A percentile compares a stretch with the other conserved stretches of the same genome.
Evolutionary conservation across 306 rosid species (phyloP).

Genomic region (Rosa chinensis): DNA sequence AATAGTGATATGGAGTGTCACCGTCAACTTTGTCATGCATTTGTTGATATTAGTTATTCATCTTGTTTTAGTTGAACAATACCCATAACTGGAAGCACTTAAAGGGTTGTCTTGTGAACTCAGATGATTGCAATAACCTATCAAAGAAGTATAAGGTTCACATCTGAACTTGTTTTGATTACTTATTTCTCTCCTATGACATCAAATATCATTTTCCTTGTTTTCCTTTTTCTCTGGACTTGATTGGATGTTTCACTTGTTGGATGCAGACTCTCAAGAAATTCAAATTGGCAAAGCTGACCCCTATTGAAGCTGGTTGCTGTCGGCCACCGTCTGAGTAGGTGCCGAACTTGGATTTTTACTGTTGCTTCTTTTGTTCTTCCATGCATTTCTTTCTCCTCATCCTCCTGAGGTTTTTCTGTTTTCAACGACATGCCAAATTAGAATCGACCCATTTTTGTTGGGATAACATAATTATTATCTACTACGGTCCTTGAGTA

Average conservation of each 20-base stretch:
- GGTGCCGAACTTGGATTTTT: constrained; percentile 32
- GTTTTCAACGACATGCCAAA: neutral
- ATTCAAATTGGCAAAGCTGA: constrained; percentile 70
- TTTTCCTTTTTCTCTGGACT: constrained; percentile 8
- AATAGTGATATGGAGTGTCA: constrained; percentile 7
- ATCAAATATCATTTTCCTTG: neutral
- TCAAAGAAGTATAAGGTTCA: constrained; percentile 72
- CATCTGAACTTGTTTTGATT: constrained; percentile 14
- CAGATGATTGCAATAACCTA: constrained; percentile 77
- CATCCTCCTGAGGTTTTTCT: neutral
- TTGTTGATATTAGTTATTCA: constrained; percentile 13
- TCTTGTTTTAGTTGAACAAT: constrained; percentile 64
- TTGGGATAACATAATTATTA: neutral
- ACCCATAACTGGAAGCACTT: constrained; percentile 77
- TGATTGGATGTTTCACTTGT: neutral
- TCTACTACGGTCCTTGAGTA: neutral
- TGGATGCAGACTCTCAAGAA: constrained; percentile 65
- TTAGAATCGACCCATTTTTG: neutral
- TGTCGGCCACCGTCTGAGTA: constrained; percentile 95
- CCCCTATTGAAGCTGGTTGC: constrained; percentile 90
- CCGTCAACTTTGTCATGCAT: neutral
- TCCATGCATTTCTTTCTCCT: neutral
- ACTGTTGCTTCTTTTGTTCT: constrained; percentile 1
- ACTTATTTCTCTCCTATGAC: constrained; percentile 9
- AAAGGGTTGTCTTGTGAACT: constrained; percentile 79